Evolutionary conservation across 139 green algal species (phyloP).

Genomic region (Chlamydomonas sp.): DNA sequence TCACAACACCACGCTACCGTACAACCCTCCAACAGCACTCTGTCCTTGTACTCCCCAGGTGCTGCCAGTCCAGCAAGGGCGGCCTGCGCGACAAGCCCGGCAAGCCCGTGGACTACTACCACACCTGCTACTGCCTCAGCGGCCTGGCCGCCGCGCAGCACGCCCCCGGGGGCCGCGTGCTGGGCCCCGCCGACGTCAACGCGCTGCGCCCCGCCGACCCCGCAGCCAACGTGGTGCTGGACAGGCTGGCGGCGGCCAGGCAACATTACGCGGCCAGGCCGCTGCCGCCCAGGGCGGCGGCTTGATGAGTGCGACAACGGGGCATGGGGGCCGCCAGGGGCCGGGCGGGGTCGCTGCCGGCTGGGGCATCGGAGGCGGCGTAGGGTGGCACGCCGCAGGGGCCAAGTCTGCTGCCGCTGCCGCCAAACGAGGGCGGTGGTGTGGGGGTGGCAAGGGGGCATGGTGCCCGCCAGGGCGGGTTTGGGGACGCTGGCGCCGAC

Average conservation of each 20-base stretch:
- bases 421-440: too few species aligned
- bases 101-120: conserved; percentile 94
- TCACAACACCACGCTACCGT: too few species aligned
- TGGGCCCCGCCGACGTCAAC: conserved; percentile 68
- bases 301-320: background rate
- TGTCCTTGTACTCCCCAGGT: background rate
- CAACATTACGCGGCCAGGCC: conserved; percentile 35
- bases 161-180: conserved; percentile 44
- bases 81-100: conserved; percentile 97
- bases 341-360: too few species aligned
- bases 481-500: too few species aligned
- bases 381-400: too few species aligned
- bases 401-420: too few species aligned
- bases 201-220: conserved; percentile 65
- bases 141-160: conserved; percentile 90
- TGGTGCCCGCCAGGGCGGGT: too few species aligned
- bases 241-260: conserved; percentile 55
- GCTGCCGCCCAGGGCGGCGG: conserved; percentile 1
- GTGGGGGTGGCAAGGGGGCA: too few species aligned
- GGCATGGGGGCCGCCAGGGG: too few species aligned
- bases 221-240: conserved; percentile 77
- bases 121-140: conserved; percentile 98
- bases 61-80: conserved; percentile 70
- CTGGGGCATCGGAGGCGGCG: too few species aligned
- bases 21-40: too few species aligned